phyloP scores from a whole-genome alignment of 129 eudicot species.

The Artemisia tridentata region DNA sequence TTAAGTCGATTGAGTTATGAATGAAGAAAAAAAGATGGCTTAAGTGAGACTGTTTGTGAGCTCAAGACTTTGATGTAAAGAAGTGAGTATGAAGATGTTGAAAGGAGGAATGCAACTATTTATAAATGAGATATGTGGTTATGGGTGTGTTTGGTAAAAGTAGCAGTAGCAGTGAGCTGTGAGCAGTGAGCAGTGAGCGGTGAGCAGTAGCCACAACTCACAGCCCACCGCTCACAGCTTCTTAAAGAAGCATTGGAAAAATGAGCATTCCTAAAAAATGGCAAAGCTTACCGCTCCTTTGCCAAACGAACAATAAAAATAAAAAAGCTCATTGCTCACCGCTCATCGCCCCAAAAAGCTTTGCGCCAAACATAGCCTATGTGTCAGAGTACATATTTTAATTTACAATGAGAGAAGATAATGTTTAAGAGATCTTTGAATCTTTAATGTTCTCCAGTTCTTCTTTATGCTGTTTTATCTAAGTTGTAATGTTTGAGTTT shows the following conservation, averaged over 20 bases:
- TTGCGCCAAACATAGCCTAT: too few relatives aligned
- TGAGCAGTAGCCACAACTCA: too few relatives aligned
- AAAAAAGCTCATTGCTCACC: too few relatives aligned
- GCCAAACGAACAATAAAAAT: too few relatives aligned
- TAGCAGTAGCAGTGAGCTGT: too few relatives aligned
- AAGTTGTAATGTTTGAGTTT: neutral
- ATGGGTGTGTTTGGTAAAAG: too few relatives aligned
- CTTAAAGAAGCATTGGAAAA: too few relatives aligned
- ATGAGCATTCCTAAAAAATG: too few relatives aligned
- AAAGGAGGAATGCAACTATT: conserved; percentile 9
- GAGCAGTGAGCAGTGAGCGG: too few relatives aligned
- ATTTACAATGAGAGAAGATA: neutral
- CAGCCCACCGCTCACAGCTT: too few relatives aligned
- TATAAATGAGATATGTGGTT: conserved; percentile 18
- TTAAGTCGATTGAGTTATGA: neutral
- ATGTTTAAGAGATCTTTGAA: neutral
- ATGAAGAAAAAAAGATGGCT: neutral
- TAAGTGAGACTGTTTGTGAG: neutral
- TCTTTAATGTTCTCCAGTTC: neutral
- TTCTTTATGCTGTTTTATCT: neutral
- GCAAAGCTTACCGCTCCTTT: too few relatives aligned
- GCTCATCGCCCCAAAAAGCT: too few relatives aligned
- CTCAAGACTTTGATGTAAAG: conserved; percentile 10
- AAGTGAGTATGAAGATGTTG: conserved; percentile 22
- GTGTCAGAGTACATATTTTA: neutral